Evolutionary conservation across 306 rosid species (phyloP).

Genomic region (Cicer chorassanicum): DNA sequence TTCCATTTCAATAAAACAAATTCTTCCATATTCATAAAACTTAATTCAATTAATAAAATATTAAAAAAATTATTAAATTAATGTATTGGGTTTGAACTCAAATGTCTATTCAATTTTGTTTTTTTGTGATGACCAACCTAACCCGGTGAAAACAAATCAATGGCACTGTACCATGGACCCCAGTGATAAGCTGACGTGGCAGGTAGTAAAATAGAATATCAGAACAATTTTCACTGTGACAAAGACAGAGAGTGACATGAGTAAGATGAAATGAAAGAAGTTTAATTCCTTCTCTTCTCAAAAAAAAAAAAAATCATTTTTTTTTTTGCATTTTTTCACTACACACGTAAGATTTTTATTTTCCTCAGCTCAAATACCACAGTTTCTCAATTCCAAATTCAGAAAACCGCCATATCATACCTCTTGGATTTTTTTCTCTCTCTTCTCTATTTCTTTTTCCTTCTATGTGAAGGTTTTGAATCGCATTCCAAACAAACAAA

Average conservation of each 20-base stretch:
- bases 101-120: too few species aligned
- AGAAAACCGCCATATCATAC: constrained; percentile 55
- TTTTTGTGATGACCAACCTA: too few species aligned
- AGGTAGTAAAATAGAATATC: constrained; percentile 13
- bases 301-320: background rate
- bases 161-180: constrained; percentile 9
- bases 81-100: too few species aligned
- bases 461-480: constrained; percentile 37
- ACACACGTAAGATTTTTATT: background rate
- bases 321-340: background rate
- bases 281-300: background rate
- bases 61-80: too few species aligned
- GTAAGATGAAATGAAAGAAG: constrained; percentile 32
- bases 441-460: constrained; percentile 33
- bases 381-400: constrained; percentile 47
- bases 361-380: constrained; percentile 10
- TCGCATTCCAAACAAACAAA: constrained; percentile 36
- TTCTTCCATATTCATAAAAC: too few species aligned
- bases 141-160: too few species aligned
- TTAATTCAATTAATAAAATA: too few species aligned
- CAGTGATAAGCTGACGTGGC: constrained; percentile 32
- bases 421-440: constrained; percentile 47
- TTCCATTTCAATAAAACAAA: too few species aligned
- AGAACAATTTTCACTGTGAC: constrained; percentile 18
- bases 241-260: constrained; percentile 24